Evolutionary conservation across 768 basidiomycete genomes (phyloP).

Genomic region (Leccinum pellstonianum): DNA sequence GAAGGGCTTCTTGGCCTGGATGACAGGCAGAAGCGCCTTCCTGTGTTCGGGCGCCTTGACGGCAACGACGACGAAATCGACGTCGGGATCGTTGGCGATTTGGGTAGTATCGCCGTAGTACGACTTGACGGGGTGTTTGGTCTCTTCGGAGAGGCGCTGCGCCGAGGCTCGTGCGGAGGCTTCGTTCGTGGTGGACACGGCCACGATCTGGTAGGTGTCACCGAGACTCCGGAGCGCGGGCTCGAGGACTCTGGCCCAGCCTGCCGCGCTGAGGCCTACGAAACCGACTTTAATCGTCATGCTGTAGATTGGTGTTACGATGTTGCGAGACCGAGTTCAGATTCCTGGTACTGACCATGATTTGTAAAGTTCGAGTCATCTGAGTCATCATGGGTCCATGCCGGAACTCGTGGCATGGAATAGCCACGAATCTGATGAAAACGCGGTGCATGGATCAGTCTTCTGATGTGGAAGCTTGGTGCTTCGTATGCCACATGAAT

Average conservation of each 20-base stretch:
- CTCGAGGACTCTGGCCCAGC: conserved; percentile 10
- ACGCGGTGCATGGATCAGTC: not conserved
- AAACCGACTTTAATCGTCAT: conserved; percentile 11
- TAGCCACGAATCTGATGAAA: not conserved
- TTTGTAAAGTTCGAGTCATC: not conserved
- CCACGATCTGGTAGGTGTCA: conserved; percentile 12
- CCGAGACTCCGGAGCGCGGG: conserved; percentile 10
- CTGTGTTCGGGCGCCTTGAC: conserved; percentile 12
- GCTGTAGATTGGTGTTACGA: not conserved
- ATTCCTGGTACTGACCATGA: not conserved
- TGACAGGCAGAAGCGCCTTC: conserved; percentile 9
- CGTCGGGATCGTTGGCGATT: conserved; percentile 16
- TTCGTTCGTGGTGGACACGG: conserved; percentile 12
- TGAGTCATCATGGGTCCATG: not conserved
- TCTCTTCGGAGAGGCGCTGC: conserved; percentile 7
- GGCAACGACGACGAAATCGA: conserved; percentile 13
- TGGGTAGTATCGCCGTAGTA: conserved; percentile 13
- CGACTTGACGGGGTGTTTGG: conserved; percentile 6
- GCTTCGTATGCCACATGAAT: not conserved
- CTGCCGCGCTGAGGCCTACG: conserved; percentile 6
- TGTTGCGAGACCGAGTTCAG: not conserved
- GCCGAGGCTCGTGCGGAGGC: conserved; percentile 9
- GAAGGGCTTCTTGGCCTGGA: conserved; percentile 15
- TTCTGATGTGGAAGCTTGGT: not conserved
- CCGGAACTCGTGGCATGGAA: not conserved